Percentiles rank a stretch among this genome's conserved stretches.
These are phyloP conservation scores for Obelidium mucronatum DNA, from an alignment of 192 early-diverging fungal species.

Conservation along the genomic window DNA sequence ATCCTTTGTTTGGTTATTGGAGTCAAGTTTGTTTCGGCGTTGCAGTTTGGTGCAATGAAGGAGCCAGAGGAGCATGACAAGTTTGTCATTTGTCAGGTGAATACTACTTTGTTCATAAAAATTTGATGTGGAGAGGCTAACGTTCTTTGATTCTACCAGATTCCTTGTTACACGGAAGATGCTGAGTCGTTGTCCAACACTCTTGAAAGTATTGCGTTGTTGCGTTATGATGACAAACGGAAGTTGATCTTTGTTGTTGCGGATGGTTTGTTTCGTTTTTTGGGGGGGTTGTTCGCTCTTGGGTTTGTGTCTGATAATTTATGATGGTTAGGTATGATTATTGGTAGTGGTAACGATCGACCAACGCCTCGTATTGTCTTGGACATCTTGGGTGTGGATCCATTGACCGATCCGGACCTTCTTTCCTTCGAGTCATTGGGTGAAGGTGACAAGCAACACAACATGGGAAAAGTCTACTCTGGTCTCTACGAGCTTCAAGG, in stretches of 20 bases:
- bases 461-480: conserved; percentile 97
- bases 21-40: conserved; percentile 94
- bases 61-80: conserved; percentile 87
- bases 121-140: background rate
- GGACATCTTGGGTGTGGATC: conserved; percentile 79
- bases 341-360: conserved; percentile 95
- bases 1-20: conserved; percentile 86
- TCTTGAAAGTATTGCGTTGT: conserved; percentile 78
- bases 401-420: conserved; percentile 67
- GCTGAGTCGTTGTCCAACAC: conserved; percentile 84
- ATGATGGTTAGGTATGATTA: conserved; percentile 69
- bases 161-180: conserved; percentile 91
- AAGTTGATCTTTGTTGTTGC: conserved; percentile 88
- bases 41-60: conserved; percentile 78
- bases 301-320: too few relatives aligned
- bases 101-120: conserved; percentile 72
- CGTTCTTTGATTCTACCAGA: conserved; percentile 14
- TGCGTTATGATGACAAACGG: conserved; percentile 86
- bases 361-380: conserved; percentile 94
- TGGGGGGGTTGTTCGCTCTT: conserved; percentile 22
- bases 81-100: conserved; percentile 93
- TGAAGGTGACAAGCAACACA: conserved; percentile 89
- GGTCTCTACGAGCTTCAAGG: conserved; percentile 91
- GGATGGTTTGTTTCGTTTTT: conserved; percentile 70
- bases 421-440: conserved; percentile 86